Evolutionary conservation across 805 yeast genomes (phyloP), one percentile per base, ranked within the genome.

Genomic region (Candida ficus): DNA sequence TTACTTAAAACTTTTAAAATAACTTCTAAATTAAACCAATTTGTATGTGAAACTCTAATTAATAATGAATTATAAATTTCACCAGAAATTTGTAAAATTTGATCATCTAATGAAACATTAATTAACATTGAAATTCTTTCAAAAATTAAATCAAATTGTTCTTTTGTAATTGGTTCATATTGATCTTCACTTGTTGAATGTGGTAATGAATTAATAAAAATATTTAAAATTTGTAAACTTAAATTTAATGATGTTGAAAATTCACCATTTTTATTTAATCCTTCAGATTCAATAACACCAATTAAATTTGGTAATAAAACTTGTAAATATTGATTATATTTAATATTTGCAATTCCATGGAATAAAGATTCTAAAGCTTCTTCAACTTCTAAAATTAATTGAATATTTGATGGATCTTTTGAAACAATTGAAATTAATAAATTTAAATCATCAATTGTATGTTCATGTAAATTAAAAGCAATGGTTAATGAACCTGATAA

Each of bases 381-480:
- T 26, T 78, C 68, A 1, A 89, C 71, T 42, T 83, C 87, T 0
- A 78, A 66, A 4, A 73, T 73, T 17, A 85, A 66, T 47, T 85
- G 86, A 30, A 86, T 66, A 52, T 89, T 87, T 0, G 89, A 71
- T 0, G 93, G 75, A 53, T 86, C 91, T 48, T 78, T 80, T 39
- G 77, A 75, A 0, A 91, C 81, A 13, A 87, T 71, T 7, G 70
- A 62, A 45, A 87, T 70, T 5, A 89, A 67, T 39, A 88, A 57
- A 28, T 71, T 70, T 6, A 85, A 64, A 7, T 73, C 67, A 2
- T 57, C 58, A 27, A 33, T 46, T 8, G 49, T 39, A 4, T 43
- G 36, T 13, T 46, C 66, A 44, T 71, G 67, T 8, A 82, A 67
- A 35, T 69, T 67, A 29, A 84, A 72, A 1, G 80, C 74, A 3